Conservation (phyloP, 352 stramenopile species). For the Aphanomyces euteiches region DNA sequence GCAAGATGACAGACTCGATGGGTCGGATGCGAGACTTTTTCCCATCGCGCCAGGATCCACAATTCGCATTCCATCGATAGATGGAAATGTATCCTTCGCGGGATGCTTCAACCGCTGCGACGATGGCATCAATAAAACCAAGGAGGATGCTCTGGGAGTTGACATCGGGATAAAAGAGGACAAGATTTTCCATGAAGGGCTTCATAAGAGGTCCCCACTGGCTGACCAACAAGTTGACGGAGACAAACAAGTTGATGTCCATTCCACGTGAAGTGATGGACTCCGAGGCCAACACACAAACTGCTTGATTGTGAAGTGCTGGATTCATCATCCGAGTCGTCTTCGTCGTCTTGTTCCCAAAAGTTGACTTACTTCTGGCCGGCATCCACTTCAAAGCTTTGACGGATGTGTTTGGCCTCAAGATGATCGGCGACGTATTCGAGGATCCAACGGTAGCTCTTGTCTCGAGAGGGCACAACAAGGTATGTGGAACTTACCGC, state of each 20-base stretch:
- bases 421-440: conserved; percentile 5
- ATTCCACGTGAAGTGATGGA: neutral
- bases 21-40: neutral
- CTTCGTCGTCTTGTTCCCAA: neutral
- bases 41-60: conserved; percentile 6
- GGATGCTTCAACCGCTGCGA: neutral
- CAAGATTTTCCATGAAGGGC: neutral
- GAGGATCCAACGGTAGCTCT: neutral
- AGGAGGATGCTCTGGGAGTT: neutral
- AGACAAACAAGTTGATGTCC: neutral
- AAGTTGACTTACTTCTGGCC: neutral
- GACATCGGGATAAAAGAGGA: neutral
- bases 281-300: neutral
- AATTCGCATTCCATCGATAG: neutral
- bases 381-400: conserved; percentile 2
- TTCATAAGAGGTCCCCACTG: neutral
- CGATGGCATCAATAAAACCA: neutral
- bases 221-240: neutral
- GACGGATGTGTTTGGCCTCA: neutral
- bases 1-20: conserved; percentile 17
- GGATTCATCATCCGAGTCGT: neutral
- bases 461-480: neutral
- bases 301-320: neutral
- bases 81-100: neutral
- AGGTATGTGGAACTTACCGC: neutral